Evolutionary conservation across 352 stramenopile genomes (phyloP), one percentile per base, ranked within the genome.

Genomic region (Globisporangium spinosum): DNA sequence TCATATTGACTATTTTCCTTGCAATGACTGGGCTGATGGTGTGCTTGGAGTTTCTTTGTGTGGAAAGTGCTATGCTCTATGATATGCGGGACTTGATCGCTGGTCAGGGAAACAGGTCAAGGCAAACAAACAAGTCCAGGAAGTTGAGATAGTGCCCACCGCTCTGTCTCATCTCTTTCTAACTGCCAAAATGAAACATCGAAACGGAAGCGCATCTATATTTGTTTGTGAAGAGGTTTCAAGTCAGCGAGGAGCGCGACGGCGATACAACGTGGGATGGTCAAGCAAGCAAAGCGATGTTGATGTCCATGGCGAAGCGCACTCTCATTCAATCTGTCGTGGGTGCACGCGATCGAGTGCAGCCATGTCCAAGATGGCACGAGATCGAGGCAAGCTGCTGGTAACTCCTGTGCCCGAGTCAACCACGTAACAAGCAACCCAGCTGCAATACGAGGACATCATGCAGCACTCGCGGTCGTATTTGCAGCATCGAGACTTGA

Each of bases 401-500:
- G 27, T 22, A 27, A 47, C 8, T 12, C 2, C 10, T 22, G 29
- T 20, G 45, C 2, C 25, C 4, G 4, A 22, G 45, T 17, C 38
- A 45, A 27, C 45, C 13, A 22, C n/a, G n/a, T 10, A 34, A 29
- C 29, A 22, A 29, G 15, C 49, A n/a, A 10, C 32, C 22, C 29
- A 57, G 10, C 2, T 71, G 27, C 60, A 67, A 23, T 86, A 86
- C 29, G 78, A 86, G 55, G 58, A 65, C 5, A 64, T 72, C 1
- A 83, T 84, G 72, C 68, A 67, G 6, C 62, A 80, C 3, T 73
- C 78, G 1, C 65, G 65, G 25, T 60, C 47, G 29, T 79, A 77
- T 12, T 58, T 86, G 17, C 72, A 73, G 7, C 77, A 73, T 22
- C 77, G 78, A 1, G 79, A 86, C 25, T 29, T 88, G 27, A 72